phyloP scores from a whole-genome alignment of 495 filamentous ascomycete species.

The Penicillium robsamsonii region DNA sequence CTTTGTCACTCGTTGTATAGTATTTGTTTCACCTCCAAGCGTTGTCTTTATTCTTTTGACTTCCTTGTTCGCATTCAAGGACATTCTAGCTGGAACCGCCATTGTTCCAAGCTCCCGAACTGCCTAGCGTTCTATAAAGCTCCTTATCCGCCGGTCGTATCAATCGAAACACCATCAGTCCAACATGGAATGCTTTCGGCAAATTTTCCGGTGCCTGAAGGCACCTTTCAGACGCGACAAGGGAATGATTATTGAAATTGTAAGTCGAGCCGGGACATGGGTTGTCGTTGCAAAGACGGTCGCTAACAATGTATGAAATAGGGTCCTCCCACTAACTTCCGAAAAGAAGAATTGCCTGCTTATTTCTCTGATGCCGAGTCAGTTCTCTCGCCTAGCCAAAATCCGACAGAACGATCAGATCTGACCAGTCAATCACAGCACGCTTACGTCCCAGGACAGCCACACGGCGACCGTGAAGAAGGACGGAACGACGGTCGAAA shows the following conservation, averaged over 20 bases:
- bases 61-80: constrained; percentile 10
- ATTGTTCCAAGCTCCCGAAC: constrained; percentile 3
- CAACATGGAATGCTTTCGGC: constrained; percentile 43
- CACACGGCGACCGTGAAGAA: constrained; percentile 33
- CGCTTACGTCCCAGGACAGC: constrained; percentile 40
- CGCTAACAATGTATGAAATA: constrained; percentile 17
- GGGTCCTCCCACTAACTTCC: constrained; percentile 47
- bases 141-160: neutral
- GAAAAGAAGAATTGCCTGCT: constrained; percentile 44
- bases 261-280: constrained; percentile 19
- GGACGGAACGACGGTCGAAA: constrained; percentile 27
- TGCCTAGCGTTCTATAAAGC: constrained; percentile 14
- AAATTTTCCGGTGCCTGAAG: constrained; percentile 39
- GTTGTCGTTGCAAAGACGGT: neutral
- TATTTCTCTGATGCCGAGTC: constrained; percentile 47
- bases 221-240: constrained; percentile 34
- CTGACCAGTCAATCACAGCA: constrained; percentile 39
- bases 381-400: constrained; percentile 29
- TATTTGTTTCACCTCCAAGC: constrained; percentile 21
- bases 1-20: constrained; percentile 28
- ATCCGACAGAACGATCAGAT: constrained; percentile 19
- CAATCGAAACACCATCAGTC: constrained; percentile 1
- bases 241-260: constrained; percentile 38
- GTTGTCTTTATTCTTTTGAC: constrained; percentile 12
- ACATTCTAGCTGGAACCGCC: neutral